phyloP scores from a whole-genome alignment of 148 eudicot species.

The Amaranthus cruentus region DNA sequence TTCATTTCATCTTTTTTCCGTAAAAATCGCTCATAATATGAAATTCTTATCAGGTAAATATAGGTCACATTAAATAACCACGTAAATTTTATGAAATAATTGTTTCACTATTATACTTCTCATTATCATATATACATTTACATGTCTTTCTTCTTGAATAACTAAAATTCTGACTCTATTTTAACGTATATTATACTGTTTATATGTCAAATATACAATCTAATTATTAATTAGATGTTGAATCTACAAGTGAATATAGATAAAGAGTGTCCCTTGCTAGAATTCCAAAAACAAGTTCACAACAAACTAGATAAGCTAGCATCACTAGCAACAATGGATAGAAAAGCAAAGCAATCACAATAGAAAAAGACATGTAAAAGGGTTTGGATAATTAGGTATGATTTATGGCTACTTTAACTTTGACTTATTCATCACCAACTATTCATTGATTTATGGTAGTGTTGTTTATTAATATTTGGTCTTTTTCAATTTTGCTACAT shows the following conservation, averaged over 20 bases:
- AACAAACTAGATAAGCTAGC: background rate
- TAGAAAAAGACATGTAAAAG: conserved; percentile 17
- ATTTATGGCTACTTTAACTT: conserved; percentile 12
- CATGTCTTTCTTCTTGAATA: background rate
- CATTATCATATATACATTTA: too few species aligned
- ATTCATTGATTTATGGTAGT: background rate
- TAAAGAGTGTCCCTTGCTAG: background rate
- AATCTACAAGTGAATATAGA: too few species aligned
- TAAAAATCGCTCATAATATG: too few species aligned
- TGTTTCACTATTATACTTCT: too few species aligned
- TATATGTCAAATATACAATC: too few species aligned
- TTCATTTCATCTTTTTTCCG: too few species aligned
- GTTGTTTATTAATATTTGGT: conserved; percentile 1
- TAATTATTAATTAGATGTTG: too few species aligned
- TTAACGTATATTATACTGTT: too few species aligned
- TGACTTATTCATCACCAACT: conserved; percentile 16
- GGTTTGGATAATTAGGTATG: conserved; percentile 13
- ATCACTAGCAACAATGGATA: conserved; percentile 2
- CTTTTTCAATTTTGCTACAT: conserved; percentile 6
- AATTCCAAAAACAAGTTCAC: background rate
- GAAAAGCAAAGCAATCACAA: conserved; percentile 7
- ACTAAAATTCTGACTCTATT: too few species aligned
- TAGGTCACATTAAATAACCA: background rate
- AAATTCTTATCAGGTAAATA: too few species aligned
- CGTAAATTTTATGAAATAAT: background rate